A percentile compares a stretch with the other conserved stretches of the same genome.
These are phyloP conservation scores for Pythium rhizo-oryzae DNA, from an alignment of 352 stramenopile genomes.

Conservation along the genomic window DNA sequence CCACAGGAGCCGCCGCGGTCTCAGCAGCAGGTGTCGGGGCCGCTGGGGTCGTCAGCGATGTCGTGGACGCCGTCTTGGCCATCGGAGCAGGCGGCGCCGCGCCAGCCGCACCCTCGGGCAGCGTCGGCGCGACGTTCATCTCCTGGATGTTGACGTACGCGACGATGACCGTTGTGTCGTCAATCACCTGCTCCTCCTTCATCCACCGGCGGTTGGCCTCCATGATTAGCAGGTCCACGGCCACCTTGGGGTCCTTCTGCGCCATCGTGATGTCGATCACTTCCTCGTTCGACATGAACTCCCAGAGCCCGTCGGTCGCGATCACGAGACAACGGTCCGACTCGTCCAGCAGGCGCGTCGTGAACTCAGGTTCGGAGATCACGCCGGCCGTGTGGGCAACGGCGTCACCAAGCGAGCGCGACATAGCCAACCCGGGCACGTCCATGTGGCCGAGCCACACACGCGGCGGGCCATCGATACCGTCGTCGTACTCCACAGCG, in stretches of 20 bases:
- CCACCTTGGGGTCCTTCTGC: slow-evolving; percentile 77
- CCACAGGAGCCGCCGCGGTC: background rate
- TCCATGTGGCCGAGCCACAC: slow-evolving; percentile 99
- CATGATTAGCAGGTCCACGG: slow-evolving; percentile 94
- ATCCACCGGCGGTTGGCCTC: slow-evolving; percentile 98
- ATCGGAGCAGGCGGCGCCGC: slow-evolving; percentile 17
- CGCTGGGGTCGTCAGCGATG: background rate
- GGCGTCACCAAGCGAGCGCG: slow-evolving; percentile 94
- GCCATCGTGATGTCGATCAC: slow-evolving; percentile 87
- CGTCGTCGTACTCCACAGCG: slow-evolving; percentile 98
- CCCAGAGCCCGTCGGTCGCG: slow-evolving; percentile 98
- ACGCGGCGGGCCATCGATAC: slow-evolving; percentile 96
- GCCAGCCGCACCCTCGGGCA: background rate
- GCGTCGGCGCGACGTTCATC: slow-evolving; percentile 31
- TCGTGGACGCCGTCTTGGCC: background rate
- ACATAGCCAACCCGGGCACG: slow-evolving; percentile 98
- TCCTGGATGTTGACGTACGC: slow-evolving; percentile 91
- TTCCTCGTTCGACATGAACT: slow-evolving; percentile 98
- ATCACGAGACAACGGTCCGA: slow-evolving; percentile 95
- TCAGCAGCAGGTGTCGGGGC: background rate
- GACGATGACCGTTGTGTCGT: slow-evolving; percentile 99
- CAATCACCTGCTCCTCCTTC: slow-evolving; percentile 98
- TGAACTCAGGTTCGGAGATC: slow-evolving; percentile 96
- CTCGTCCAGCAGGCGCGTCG: slow-evolving; percentile 76
- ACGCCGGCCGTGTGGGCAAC: slow-evolving; percentile 97